phyloP scores from a whole-genome alignment of 805 yeast species.

The Kluyveromyces dobzhanskii region DNA sequence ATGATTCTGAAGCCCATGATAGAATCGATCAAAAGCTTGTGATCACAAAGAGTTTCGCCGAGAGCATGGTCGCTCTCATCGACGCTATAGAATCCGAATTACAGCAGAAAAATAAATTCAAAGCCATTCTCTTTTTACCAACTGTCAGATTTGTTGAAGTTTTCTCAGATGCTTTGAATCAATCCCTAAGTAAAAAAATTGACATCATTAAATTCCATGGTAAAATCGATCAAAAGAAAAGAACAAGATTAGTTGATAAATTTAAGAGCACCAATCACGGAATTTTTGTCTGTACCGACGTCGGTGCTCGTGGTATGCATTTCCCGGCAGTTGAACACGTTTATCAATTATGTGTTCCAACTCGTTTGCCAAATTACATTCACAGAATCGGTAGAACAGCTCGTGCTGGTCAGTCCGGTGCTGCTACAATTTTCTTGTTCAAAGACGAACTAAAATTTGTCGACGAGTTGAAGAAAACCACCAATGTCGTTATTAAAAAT shows the following conservation, averaged over 20 bases:
- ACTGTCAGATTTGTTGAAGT: slow-evolving; percentile 63
- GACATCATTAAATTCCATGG: slow-evolving; percentile 55
- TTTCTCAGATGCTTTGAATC: slow-evolving; percentile 36
- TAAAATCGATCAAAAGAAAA: slow-evolving; percentile 55
- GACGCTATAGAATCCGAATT: slow-evolving; percentile 38
- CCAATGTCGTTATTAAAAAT: slow-evolving; percentile 47
- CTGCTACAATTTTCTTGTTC: slow-evolving; percentile 53
- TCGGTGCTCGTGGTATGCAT: slow-evolving; percentile 95
- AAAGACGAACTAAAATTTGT: slow-evolving; percentile 51
- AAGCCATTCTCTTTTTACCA: slow-evolving; percentile 77
- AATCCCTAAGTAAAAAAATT: slow-evolving; percentile 19
- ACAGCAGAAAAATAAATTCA: slow-evolving; percentile 40
- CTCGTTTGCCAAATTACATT: slow-evolving; percentile 68
- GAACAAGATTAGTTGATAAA: slow-evolving; percentile 49
- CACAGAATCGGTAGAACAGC: slow-evolving; percentile 97
- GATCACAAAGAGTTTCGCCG: slow-evolving; percentile 44
- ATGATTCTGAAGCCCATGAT: slow-evolving; percentile 73
- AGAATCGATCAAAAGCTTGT: slow-evolving; percentile 63
- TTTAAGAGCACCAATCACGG: slow-evolving; percentile 45
- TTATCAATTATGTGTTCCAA: slow-evolving; percentile 71
- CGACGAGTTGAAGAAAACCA: slow-evolving; percentile 37
- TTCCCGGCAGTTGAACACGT: slow-evolving; percentile 84
- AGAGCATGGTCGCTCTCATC: slow-evolving; percentile 52
- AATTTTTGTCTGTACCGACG: slow-evolving; percentile 78
- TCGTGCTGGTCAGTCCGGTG: slow-evolving; percentile 78